Conservation (phyloP, 139 green algal genomes). For the Chloropicon primus region DNA sequence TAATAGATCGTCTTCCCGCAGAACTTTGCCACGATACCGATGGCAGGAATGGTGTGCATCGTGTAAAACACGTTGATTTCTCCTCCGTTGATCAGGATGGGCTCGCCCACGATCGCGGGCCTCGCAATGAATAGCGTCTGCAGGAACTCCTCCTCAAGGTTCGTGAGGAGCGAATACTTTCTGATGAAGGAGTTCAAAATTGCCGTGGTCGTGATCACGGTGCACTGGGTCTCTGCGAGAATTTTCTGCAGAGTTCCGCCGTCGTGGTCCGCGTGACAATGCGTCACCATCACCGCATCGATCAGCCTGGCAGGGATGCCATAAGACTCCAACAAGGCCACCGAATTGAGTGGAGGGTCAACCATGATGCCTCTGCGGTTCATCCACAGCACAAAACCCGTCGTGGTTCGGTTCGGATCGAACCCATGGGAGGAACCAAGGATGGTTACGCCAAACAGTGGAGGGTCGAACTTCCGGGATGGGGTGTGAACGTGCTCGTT, state of each 20-base stretch:
- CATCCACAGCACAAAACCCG: slow-evolving; percentile 10
- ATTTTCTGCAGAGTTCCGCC: slow-evolving; percentile 11
- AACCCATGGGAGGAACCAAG: slow-evolving; percentile 9
- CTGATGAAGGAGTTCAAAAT: slow-evolving; percentile 10
- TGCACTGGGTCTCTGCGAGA: background rate
- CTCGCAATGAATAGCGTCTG: slow-evolving; percentile 4
- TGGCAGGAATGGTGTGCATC: slow-evolving; percentile 5
- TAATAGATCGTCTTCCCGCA: background rate
- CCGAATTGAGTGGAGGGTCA: slow-evolving; percentile 5
- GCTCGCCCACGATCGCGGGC: slow-evolving; percentile 5
- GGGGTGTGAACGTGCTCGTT: background rate
- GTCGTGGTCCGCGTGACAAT: slow-evolving; percentile 12
- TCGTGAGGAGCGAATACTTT: slow-evolving; percentile 6
- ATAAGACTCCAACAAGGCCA: slow-evolving; percentile 1
- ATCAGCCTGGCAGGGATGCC: slow-evolving; percentile 10
- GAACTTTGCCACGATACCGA: slow-evolving; percentile 1
- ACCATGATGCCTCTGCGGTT: slow-evolving; percentile 10
- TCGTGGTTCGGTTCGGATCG: slow-evolving; percentile 7
- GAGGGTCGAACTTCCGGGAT: background rate
- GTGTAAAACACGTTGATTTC: slow-evolving; percentile 1
- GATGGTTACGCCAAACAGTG: background rate
- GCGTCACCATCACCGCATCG: slow-evolving; percentile 7
- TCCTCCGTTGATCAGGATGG: background rate
- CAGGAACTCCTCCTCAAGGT: background rate
- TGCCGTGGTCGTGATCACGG: slow-evolving; percentile 2